These are phyloP conservation scores for Trichoderma polysporum DNA, from an alignment of 2,329 filamentous ascomycete genomes.

Conservation along the genomic window DNA sequence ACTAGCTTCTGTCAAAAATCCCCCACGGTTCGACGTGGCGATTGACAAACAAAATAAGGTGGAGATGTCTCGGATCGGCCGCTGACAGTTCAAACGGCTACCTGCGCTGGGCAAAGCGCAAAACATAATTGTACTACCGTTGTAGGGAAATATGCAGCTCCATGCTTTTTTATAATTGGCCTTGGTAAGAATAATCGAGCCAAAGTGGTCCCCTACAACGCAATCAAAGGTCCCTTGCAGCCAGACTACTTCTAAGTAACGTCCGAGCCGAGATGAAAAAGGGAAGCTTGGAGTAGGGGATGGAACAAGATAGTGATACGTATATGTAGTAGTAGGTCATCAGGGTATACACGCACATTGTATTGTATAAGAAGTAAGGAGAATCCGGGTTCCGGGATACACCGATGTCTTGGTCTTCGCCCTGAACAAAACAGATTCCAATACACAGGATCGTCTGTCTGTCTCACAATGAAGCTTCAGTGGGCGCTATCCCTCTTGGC, in stretches of 20 bases:
- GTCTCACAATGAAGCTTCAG: conserved; percentile 1
- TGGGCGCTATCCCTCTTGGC: neutral
- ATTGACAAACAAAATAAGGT: too few species aligned
- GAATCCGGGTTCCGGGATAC: too few species aligned
- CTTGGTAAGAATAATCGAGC: neutral
- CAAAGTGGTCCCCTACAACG: neutral
- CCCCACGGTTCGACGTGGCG: too few species aligned
- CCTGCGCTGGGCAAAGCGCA: neutral
- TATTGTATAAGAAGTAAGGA: too few species aligned
- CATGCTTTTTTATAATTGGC: neutral
- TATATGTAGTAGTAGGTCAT: too few species aligned
- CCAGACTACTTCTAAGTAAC: neutral
- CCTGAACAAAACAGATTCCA: neutral
- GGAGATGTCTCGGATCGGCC: neutral
- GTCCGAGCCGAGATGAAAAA: too few species aligned
- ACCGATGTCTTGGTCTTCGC: neutral
- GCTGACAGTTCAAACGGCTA: neutral
- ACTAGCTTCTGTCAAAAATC: too few species aligned
- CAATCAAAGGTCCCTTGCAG: too few species aligned
- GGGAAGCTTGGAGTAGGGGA: too few species aligned
- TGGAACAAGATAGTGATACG: too few species aligned
- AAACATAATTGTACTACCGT: neutral
- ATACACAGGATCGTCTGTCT: too few species aligned
- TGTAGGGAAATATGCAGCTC: neutral
- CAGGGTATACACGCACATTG: too few species aligned